Conservation (phyloP, 495 filamentous ascomycete species). For the Trichoderma gamsii region DNA sequence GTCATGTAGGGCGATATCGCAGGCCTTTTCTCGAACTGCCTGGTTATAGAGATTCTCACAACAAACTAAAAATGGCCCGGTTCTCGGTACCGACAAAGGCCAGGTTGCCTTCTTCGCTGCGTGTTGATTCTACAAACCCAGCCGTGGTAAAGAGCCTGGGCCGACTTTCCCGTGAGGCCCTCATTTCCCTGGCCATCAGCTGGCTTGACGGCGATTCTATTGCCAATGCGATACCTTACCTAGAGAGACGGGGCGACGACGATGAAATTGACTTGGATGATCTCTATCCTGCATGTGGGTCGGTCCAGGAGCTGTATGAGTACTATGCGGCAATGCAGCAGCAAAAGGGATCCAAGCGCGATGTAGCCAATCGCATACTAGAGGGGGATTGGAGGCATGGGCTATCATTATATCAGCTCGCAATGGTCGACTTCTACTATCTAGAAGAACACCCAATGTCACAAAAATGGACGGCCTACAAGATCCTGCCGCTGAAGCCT, state of each 20-base stretch:
- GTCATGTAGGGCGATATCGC: not conserved
- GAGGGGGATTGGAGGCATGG: conserved; percentile 81
- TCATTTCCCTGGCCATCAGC: conserved; percentile 61
- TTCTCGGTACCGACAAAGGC: conserved; percentile 42
- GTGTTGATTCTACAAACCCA: conserved; percentile 57
- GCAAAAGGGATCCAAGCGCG: conserved; percentile 62
- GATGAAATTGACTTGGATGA: conserved; percentile 44
- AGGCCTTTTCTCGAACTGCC: not conserved
- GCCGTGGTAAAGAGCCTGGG: conserved; percentile 58
- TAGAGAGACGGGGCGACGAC: conserved; percentile 32
- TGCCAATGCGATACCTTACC: conserved; percentile 48
- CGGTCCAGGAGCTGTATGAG: conserved; percentile 55
- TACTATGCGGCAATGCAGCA: conserved; percentile 49
- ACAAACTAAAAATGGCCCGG: conserved; percentile 28
- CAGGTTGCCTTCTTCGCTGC: conserved; percentile 44
- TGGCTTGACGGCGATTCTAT: conserved; percentile 66
- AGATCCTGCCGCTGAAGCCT: conserved; percentile 40
- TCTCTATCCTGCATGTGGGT: conserved; percentile 56
- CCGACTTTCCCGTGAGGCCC: conserved; percentile 62
- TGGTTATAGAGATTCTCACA: not conserved
- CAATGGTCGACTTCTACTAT: conserved; percentile 72
- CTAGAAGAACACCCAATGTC: conserved; percentile 69
- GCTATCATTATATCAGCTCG: conserved; percentile 68
- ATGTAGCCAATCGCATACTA: conserved; percentile 68
- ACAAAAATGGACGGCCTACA: conserved; percentile 71